Evolutionary conservation across 1,139 yeast species (phyloP).

Genomic region (Candida mesenterica): DNA sequence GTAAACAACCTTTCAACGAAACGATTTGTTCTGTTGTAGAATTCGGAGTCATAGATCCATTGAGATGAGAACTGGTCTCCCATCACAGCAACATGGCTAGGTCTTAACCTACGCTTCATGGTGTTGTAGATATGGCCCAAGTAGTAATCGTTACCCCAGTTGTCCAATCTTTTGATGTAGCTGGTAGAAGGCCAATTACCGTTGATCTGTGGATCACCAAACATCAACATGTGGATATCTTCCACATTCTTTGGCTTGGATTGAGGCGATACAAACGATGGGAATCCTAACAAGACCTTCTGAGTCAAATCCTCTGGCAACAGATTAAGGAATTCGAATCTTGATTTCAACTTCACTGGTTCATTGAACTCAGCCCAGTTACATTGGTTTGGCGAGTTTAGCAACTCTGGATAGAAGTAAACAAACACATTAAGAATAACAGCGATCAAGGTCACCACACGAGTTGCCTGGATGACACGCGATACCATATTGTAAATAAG

Average conservation of each 20-base stretch:
- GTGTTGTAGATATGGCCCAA: slow-evolving; percentile 76
- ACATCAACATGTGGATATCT: slow-evolving; percentile 68
- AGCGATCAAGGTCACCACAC: slow-evolving; percentile 35
- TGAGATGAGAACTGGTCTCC: slow-evolving; percentile 95
- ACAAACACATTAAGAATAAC: slow-evolving; percentile 55
- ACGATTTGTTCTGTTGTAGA: slow-evolving; percentile 71
- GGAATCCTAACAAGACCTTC: slow-evolving; percentile 28
- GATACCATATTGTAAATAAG: neutral
- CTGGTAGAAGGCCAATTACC: slow-evolving; percentile 76
- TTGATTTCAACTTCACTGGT: slow-evolving; percentile 4
- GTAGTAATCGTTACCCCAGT: slow-evolving; percentile 83
- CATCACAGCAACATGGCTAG: slow-evolving; percentile 82
- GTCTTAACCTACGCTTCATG: slow-evolving; percentile 62
- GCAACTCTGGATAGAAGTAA: slow-evolving; percentile 70
- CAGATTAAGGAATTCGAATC: slow-evolving; percentile 18
- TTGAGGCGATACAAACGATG: slow-evolving; percentile 14
- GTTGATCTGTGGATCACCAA: slow-evolving; percentile 96
- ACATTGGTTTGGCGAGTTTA: slow-evolving; percentile 47
- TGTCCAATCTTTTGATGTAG: slow-evolving; percentile 75
- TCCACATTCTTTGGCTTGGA: slow-evolving; percentile 17
- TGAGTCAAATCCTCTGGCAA: slow-evolving; percentile 19
- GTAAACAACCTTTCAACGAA: slow-evolving; percentile 66
- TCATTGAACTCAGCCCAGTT: slow-evolving; percentile 44
- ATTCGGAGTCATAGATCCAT: slow-evolving; percentile 90
- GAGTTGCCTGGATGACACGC: neutral